Evolutionary conservation across 441 rosid genomes (phyloP).

Genomic region (Pelargonium myrrhifolium): DNA sequence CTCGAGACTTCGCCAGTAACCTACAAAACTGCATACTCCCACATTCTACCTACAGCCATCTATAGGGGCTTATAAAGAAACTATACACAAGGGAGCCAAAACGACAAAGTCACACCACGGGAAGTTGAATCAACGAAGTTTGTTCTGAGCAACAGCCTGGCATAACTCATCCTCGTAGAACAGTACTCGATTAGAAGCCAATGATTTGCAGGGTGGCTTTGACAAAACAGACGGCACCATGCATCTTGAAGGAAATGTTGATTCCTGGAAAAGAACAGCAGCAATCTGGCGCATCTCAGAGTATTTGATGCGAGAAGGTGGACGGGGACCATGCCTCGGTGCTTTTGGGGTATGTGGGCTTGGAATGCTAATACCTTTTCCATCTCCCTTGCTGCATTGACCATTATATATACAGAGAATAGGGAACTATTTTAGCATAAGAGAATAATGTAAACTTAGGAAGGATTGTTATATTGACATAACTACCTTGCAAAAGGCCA

Average conservation of each 20-base stretch:
- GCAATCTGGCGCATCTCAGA: constrained; percentile 75
- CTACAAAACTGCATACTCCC: constrained; percentile 65
- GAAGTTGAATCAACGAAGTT: constrained; percentile 53
- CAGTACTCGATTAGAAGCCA: constrained; percentile 75
- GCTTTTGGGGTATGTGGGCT: constrained; percentile 90
- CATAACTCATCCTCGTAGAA: constrained; percentile 92
- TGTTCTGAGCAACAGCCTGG: constrained; percentile 95
- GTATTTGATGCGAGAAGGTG: constrained; percentile 60
- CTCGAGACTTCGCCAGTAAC: constrained; percentile 33
- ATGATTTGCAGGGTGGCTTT: constrained; percentile 72
- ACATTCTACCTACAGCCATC: constrained; percentile 29
- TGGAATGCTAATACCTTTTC: constrained; percentile 30
- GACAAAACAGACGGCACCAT: constrained; percentile 67
- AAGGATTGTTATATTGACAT: constrained; percentile 11
- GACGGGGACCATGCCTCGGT: constrained; percentile 83
- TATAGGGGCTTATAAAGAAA: constrained; percentile 25
- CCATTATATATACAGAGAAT: neutral
- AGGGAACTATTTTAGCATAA: neutral
- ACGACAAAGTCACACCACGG: neutral
- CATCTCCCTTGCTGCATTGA: constrained; percentile 57
- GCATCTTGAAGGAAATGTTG: constrained; percentile 64
- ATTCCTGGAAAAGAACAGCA: constrained; percentile 86
- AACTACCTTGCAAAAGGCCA: constrained; percentile 73
- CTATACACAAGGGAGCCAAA: constrained; percentile 32
- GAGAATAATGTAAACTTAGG: neutral